A percentile compares a stretch with the other conserved stretches of the same genome.
Conservation (phyloP, 2,329 filamentous ascomycete genomes). For the Epichloe gansuensis region DNA sequence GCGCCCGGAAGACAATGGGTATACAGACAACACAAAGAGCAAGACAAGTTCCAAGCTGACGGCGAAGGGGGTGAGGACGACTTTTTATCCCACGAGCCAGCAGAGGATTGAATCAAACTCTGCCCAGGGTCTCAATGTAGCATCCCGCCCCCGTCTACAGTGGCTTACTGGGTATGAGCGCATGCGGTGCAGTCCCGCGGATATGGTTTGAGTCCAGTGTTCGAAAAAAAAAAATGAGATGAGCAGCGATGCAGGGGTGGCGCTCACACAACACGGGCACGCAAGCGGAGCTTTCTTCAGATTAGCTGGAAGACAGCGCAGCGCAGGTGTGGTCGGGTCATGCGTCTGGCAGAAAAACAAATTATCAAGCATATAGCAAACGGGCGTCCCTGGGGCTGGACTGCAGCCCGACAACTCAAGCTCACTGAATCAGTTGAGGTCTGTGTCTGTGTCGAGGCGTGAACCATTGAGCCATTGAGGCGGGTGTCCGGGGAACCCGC, state of each 20-base stretch:
- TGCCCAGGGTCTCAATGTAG: conserved; percentile 1
- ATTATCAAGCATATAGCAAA: neutral
- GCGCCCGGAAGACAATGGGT: conserved; percentile 3
- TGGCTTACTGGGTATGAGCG: neutral
- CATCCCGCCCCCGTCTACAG: conserved; percentile 1
- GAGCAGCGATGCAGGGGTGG: conserved; percentile 2
- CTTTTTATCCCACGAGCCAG: conserved; percentile 6
- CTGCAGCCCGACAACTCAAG: neutral
- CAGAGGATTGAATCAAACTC: conserved; percentile 2
- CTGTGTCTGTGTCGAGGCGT: neutral
- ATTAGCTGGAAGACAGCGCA: neutral
- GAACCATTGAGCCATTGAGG: conserved; percentile 4
- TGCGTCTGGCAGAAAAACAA: neutral
- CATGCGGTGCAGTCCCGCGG: neutral
- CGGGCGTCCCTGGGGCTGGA: neutral
- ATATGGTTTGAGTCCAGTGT: neutral
- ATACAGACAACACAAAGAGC: conserved; percentile 1
- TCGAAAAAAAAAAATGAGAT: neutral
- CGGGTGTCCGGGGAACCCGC: conserved; percentile 19
- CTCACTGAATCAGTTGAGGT: neutral
- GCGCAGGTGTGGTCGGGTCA: neutral
- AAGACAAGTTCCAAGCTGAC: neutral
- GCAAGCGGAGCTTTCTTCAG: conserved; percentile 2
- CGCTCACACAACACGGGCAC: neutral
- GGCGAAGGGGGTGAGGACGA: conserved; percentile 2